These are phyloP conservation scores for Warburgia ugandensis DNA, from an alignment of 164 flowering plant genomes.

Conservation along the genomic window DNA sequence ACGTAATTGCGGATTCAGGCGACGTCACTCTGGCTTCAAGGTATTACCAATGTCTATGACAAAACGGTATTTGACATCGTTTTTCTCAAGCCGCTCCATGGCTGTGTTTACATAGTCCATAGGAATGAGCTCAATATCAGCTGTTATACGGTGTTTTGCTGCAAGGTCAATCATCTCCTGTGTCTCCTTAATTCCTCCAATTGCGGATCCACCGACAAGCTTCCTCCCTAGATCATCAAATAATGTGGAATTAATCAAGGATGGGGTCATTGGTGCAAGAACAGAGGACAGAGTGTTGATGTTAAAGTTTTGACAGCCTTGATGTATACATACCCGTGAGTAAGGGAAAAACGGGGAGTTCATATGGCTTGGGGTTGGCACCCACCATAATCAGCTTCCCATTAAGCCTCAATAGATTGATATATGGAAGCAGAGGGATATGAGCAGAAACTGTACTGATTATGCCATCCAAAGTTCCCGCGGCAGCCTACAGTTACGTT, in stretches of 20 bases:
- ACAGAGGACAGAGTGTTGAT: too few species aligned
- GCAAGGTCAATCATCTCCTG: conserved; percentile 62
- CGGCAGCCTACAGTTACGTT: conserved; percentile 44
- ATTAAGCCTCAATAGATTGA: conserved; percentile 22
- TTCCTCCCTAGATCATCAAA: conserved; percentile 35
- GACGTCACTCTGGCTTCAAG: too few species aligned
- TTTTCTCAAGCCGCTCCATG: conserved; percentile 36
- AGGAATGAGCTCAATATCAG: conserved; percentile 44
- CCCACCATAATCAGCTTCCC: conserved; percentile 42
- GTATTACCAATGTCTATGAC: conserved; percentile 33
- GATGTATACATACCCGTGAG: conserved; percentile 23
- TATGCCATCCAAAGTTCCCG: conserved; percentile 37
- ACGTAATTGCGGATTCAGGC: too few species aligned
- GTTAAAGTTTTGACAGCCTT: too few species aligned
- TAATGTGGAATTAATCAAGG: too few species aligned
- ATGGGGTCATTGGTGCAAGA: too few species aligned
- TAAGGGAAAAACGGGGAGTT: conserved; percentile 37
- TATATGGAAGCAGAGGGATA: conserved; percentile 30
- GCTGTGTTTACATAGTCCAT: conserved; percentile 46
- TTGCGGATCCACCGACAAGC: conserved; percentile 29
- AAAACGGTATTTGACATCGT: conserved; percentile 45
- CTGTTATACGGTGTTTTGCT: conserved; percentile 34
- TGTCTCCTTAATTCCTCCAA: conserved; percentile 58
- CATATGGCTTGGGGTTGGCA: conserved; percentile 35
- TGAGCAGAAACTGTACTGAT: conserved; percentile 34